Evolutionary conservation across 2,329 filamentous ascomycete species (phyloP).

Genomic region (Diatrype stigma): DNA sequence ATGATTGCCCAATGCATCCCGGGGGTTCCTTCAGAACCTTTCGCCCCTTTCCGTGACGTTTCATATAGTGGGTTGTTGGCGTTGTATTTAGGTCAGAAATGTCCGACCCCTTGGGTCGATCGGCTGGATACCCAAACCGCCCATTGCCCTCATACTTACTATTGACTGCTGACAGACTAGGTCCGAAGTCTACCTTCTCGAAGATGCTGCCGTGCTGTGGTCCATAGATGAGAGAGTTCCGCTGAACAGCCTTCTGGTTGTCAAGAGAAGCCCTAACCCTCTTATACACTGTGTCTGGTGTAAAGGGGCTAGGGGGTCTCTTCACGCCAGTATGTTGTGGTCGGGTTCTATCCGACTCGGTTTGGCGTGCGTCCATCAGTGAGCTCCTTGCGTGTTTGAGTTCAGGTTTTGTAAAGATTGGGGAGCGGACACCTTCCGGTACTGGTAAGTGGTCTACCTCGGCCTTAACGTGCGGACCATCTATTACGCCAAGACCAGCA

Average conservation of each 20-base stretch:
- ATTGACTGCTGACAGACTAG: slow-evolving; percentile 48
- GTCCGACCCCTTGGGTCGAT: slow-evolving; percentile 27
- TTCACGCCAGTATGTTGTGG: slow-evolving; percentile 35
- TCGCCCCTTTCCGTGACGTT: slow-evolving; percentile 40
- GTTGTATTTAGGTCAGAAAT: slow-evolving; percentile 29
- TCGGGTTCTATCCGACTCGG: slow-evolving; percentile 25
- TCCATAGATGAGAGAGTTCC: slow-evolving; percentile 19
- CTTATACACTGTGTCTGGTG: slow-evolving; percentile 55
- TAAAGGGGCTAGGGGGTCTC: slow-evolving; percentile 53
- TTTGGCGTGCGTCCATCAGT: slow-evolving; percentile 35
- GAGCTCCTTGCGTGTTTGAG: slow-evolving; percentile 55
- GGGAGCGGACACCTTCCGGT: slow-evolving; percentile 12
- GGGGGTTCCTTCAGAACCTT: slow-evolving; percentile 34
- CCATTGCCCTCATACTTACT: slow-evolving; percentile 57
- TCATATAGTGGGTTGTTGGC: slow-evolving; percentile 45
- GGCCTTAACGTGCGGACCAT: slow-evolving; percentile 13
- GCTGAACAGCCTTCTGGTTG: slow-evolving; percentile 16
- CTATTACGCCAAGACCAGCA: slow-evolving; percentile 8
- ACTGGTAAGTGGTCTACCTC: slow-evolving; percentile 13
- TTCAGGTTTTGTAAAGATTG: slow-evolving; percentile 56
- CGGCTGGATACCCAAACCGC: slow-evolving; percentile 44
- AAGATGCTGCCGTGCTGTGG: slow-evolving; percentile 45
- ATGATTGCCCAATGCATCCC: slow-evolving; percentile 31
- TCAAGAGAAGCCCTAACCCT: slow-evolving; percentile 47
- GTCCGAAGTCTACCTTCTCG: slow-evolving; percentile 51